Evolutionary conservation across 192 early-diverging fungal genomes (phyloP), one percentile per base, ranked within the genome.

Genomic region (Podila epigama): DNA sequence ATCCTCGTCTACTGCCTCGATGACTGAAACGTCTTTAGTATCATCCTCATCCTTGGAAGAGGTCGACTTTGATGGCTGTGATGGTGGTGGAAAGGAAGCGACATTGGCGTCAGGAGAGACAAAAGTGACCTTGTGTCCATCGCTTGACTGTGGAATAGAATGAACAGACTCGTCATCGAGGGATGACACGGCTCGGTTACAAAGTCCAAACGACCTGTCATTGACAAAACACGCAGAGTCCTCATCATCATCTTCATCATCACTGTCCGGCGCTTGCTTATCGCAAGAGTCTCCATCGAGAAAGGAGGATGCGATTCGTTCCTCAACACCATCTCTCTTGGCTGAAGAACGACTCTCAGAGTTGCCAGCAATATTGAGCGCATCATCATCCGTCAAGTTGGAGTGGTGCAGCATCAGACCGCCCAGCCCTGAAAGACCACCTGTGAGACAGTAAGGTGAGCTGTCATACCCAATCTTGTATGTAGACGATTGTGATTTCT

Each of bases 401-500:
- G 73, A 77, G 32, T 59, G 65, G 33, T 77, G 66, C 4, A 77
- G 56, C 73, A 77, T 77, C 34, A 77, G 16, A 7, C 73, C 71
- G 33, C 52, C 61, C 20, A 75, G 51, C 18, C 63, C 70, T 36
- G 63, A 66, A 2, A 48, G 15, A 10, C 44, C 29, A 15, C 25
- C 29, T 1, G 73, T 63, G 7, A 77, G 60, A 4, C 66, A 77
- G 25, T 68, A 77, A 32, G 53, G 55, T 1, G 73, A 77, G 42
- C 56, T 77, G 54, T 77, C 61, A 33, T 77, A 77, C 32, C 66
- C 73, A 31, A 77, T 77, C 60, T 57, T 68, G 66, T 77, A 77
- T 2, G 63, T n/a, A 10, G 60, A 34, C 20, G 32, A 10, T 18
- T 42, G 33, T 2, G 16, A 16, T 31, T 68, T 61, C 20, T 59